A percentile compares a stretch with the other conserved stretches of the same genome.
Conservation (phyloP, 2,329 filamentous ascomycete species). For the Emmonsiellopsis sp. region DNA sequence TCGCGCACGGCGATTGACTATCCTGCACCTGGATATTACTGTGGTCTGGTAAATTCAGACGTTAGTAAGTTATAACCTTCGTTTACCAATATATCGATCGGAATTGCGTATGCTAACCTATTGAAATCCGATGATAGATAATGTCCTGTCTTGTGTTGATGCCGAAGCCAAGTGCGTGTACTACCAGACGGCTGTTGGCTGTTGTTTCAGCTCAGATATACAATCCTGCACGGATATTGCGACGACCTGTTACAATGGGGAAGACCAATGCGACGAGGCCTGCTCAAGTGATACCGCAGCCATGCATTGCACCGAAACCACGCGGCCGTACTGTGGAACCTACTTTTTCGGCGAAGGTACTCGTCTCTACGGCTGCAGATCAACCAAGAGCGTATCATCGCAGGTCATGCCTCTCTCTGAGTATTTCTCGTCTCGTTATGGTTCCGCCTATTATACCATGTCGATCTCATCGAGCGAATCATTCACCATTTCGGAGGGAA, state of each 20-base stretch:
- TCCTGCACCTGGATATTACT: slow-evolving; percentile 13
- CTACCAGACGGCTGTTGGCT: slow-evolving; percentile 12
- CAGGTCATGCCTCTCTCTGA: slow-evolving; percentile 9
- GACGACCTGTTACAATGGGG: slow-evolving; percentile 10
- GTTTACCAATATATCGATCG: background rate
- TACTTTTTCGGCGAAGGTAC: slow-evolving; percentile 11
- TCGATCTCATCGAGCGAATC: background rate
- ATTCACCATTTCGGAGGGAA: background rate
- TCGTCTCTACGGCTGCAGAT: slow-evolving; percentile 10
- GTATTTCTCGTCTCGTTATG: slow-evolving; percentile 13
- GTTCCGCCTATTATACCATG: slow-evolving; percentile 7
- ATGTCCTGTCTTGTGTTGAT: slow-evolving; percentile 12
- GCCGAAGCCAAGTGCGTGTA: slow-evolving; percentile 12
- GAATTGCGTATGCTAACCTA: slow-evolving; percentile 8
- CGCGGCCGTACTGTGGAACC: slow-evolving; percentile 12
- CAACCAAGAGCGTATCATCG: slow-evolving; percentile 6
- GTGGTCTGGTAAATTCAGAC: slow-evolving; percentile 13
- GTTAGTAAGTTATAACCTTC: slow-evolving; percentile 8
- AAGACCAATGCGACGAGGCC: slow-evolving; percentile 6
- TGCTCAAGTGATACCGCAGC: slow-evolving; percentile 6
- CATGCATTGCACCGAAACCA: slow-evolving; percentile 8
- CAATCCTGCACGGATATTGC: slow-evolving; percentile 12
- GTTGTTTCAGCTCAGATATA: slow-evolving; percentile 11
- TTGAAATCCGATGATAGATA: slow-evolving; percentile 5
- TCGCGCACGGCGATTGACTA: slow-evolving; percentile 5